A percentile compares a stretch with the other conserved stretches of the same genome.
These are phyloP conservation scores for Triticum urartu DNA, from an alignment of 176 grass and related monocot genomes.

Conservation along the genomic window DNA sequence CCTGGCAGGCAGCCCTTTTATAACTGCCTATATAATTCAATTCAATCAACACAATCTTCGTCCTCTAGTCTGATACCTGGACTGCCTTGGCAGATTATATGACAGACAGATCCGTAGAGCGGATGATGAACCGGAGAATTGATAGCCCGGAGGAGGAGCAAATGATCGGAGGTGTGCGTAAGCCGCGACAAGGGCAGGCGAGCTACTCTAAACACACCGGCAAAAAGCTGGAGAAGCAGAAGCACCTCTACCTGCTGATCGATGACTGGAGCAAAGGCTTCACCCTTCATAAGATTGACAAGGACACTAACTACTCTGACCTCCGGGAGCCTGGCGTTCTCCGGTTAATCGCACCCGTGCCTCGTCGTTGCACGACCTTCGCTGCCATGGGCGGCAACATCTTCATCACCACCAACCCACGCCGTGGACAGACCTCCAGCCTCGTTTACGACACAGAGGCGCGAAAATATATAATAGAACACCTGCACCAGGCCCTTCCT, in stretches of 20 bases:
- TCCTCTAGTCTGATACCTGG: background rate
- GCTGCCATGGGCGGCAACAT: background rate
- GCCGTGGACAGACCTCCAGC: background rate
- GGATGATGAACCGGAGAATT: background rate
- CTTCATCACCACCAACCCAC: background rate
- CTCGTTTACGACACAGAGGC: slow-evolving; percentile 3
- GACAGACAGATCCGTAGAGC: background rate
- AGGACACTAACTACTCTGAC: background rate
- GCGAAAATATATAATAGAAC: too few species aligned
- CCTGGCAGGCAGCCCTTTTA: background rate
- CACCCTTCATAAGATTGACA: background rate
- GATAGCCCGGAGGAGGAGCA: background rate
- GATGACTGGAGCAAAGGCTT: background rate
- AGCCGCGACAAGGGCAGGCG: background rate
- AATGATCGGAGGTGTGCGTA: background rate
- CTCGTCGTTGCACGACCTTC: background rate
- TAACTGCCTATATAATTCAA: too few species aligned
- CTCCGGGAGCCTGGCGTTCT: background rate
- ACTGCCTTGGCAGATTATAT: background rate
- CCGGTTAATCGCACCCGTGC: background rate
- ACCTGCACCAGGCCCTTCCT: too few species aligned
- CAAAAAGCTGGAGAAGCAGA: background rate
- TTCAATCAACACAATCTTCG: background rate
- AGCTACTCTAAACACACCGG: background rate
- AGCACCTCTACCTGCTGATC: background rate